Evolutionary conservation across 306 rosid genomes (phyloP).

Genomic region (Betula pendula): DNA sequence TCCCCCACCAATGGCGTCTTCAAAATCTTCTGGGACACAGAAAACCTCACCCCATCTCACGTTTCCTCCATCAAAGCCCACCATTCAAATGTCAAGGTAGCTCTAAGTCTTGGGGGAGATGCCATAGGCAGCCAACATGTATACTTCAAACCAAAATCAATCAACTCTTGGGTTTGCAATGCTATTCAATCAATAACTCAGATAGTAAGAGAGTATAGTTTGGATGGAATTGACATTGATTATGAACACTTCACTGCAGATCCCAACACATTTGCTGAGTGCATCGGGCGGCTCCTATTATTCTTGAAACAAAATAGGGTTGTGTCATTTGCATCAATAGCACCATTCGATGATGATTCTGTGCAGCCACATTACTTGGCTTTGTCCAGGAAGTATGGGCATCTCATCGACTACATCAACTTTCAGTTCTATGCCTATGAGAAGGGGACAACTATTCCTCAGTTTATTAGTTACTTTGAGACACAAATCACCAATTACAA

Average conservation of each 20-base stretch:
- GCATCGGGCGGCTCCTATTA: conserved; percentile 27
- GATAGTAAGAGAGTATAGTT: background rate
- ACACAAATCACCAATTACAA: conserved; percentile 23
- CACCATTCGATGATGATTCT: conserved; percentile 24
- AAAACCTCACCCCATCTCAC: conserved; percentile 30
- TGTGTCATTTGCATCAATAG: conserved; percentile 34
- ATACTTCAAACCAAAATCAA: conserved; percentile 17
- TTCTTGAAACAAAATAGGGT: conserved; percentile 19
- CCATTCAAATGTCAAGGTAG: conserved; percentile 34
- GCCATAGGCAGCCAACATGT: background rate
- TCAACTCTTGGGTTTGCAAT: conserved; percentile 34
- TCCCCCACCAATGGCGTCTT: conserved; percentile 36
- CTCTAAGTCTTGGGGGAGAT: conserved; percentile 40
- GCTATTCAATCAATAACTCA: conserved; percentile 23
- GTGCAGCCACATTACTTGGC: conserved; percentile 36
- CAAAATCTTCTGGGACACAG: conserved; percentile 33
- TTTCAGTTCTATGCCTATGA: conserved; percentile 35
- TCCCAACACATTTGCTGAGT: conserved; percentile 32
- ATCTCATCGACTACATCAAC: conserved; percentile 30
- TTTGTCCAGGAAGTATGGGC: conserved; percentile 25
- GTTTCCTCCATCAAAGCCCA: conserved; percentile 28
- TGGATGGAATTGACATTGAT: conserved; percentile 41
- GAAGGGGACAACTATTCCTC: conserved; percentile 11
- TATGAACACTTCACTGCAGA: conserved; percentile 34
- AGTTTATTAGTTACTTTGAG: conserved; percentile 18